Evolutionary conservation across 2,329 filamentous ascomycete genomes (phyloP).

Genomic region (Torrubiella hemipterigena): DNA sequence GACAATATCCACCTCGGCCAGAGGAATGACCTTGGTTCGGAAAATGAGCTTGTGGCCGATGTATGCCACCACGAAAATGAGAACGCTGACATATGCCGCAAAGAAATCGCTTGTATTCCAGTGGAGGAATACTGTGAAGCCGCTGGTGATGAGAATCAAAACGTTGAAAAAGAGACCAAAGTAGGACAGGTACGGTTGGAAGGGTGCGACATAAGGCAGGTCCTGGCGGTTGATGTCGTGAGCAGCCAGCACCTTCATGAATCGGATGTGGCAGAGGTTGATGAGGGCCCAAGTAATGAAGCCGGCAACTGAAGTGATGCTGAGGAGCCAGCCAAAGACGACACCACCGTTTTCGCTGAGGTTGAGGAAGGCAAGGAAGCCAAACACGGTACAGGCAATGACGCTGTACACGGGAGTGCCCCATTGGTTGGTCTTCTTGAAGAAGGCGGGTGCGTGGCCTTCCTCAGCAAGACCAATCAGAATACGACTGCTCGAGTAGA

Average conservation of each 20-base stretch:
- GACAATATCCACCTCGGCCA: slow-evolving; percentile 22
- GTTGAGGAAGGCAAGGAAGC: slow-evolving; percentile 57
- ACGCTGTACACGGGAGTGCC: slow-evolving; percentile 55
- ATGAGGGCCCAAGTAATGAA: slow-evolving; percentile 63
- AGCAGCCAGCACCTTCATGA: slow-evolving; percentile 45
- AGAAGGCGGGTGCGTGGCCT: slow-evolving; percentile 47
- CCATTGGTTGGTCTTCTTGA: slow-evolving; percentile 45
- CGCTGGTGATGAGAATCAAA: slow-evolving; percentile 54
- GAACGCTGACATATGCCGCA: slow-evolving; percentile 50
- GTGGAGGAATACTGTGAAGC: slow-evolving; percentile 55
- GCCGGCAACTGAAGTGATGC: slow-evolving; percentile 56
- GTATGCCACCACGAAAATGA: slow-evolving; percentile 49
- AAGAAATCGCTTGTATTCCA: slow-evolving; percentile 53
- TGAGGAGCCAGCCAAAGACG: slow-evolving; percentile 64
- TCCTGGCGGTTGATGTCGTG: slow-evolving; percentile 44
- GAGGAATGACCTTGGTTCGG: slow-evolving; percentile 24
- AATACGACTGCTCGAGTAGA: slow-evolving; percentile 61
- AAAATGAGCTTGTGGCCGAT: slow-evolving; percentile 45
- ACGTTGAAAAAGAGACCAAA: slow-evolving; percentile 55
- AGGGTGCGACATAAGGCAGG: slow-evolving; percentile 48
- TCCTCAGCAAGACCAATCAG: slow-evolving; percentile 55
- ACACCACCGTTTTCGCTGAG: slow-evolving; percentile 42
- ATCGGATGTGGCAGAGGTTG: slow-evolving; percentile 50
- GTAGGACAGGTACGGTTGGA: slow-evolving; percentile 52
- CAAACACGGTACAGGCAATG: slow-evolving; percentile 38